These are phyloP conservation scores for Pyrenopolyporus hunteri DNA, from an alignment of 495 filamentous ascomycete genomes.

Conservation along the genomic window DNA sequence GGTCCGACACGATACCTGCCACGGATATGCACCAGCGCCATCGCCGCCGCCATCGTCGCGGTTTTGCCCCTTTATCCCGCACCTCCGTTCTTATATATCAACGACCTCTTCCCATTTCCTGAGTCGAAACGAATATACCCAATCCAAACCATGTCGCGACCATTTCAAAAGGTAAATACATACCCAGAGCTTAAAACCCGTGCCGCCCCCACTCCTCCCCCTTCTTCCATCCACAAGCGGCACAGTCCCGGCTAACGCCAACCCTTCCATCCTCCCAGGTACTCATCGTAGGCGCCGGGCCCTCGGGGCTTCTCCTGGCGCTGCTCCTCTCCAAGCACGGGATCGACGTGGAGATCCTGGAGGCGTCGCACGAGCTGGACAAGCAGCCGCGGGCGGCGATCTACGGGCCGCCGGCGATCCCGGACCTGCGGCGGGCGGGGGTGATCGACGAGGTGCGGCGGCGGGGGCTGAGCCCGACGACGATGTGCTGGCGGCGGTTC, in stretches of 20 bases:
- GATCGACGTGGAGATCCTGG: conserved; percentile 59
- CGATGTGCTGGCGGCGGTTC: conserved; percentile 59
- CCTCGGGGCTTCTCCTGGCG: conserved; percentile 61
- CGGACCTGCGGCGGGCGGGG: conserved; percentile 61
- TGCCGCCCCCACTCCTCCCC: neutral
- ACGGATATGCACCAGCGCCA: neutral
- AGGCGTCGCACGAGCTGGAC: conserved; percentile 56
- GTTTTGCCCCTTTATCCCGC: no score
- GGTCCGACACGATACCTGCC: neutral
- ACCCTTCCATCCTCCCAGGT: conserved; percentile 32
- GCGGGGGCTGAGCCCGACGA: conserved; percentile 56
- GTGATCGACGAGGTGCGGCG: conserved; percentile 59
- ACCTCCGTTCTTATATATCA: conserved; percentile 1
- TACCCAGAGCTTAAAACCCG: neutral
- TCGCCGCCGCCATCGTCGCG: no score
- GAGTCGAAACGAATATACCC: neutral
- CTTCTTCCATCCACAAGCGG: neutral
- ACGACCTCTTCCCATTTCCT: neutral
- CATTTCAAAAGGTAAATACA: conserved; percentile 36
- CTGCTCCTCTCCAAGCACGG: conserved; percentile 61
- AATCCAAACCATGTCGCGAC: conserved; percentile 30
- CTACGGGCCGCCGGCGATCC: conserved; percentile 60
- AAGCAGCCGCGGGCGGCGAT: conserved; percentile 61
- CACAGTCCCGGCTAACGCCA: neutral
- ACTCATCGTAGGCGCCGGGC: conserved; percentile 61